phyloP scores from a whole-genome alignment of 352 stramenopile genomes.

The Phytophthora macrochlamydospora region DNA sequence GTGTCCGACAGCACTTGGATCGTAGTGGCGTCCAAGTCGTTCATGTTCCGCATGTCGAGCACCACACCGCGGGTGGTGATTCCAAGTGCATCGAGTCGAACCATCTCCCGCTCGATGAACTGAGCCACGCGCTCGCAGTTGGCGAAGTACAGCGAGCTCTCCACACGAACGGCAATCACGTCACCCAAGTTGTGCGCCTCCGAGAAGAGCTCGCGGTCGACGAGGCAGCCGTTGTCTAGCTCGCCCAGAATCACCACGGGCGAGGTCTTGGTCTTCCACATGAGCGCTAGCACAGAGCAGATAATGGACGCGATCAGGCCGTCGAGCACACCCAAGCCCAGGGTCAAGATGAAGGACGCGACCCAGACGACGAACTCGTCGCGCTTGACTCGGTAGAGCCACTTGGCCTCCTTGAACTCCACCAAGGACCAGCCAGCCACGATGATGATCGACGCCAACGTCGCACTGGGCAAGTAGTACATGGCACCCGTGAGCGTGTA shows the following conservation, averaged over 20 bases:
- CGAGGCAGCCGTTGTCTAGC: slow-evolving; percentile 41
- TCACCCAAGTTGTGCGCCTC: slow-evolving; percentile 39
- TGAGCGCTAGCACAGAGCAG: slow-evolving; percentile 56
- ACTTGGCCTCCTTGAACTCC: slow-evolving; percentile 85
- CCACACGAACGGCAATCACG: slow-evolving; percentile 52
- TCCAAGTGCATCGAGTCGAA: slow-evolving; percentile 24
- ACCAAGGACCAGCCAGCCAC: slow-evolving; percentile 88
- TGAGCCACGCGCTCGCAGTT: slow-evolving; percentile 57
- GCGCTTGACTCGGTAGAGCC: slow-evolving; percentile 69
- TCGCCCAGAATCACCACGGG: slow-evolving; percentile 47
- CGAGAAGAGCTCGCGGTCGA: slow-evolving; percentile 41
- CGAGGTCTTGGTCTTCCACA: slow-evolving; percentile 58
- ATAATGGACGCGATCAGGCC: slow-evolving; percentile 59
- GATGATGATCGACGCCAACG: slow-evolving; percentile 89
- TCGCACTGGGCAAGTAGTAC: slow-evolving; percentile 84
- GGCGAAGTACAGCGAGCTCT: slow-evolving; percentile 65
- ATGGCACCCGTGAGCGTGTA: slow-evolving; percentile 86
- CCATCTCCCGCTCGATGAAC: slow-evolving; percentile 50
- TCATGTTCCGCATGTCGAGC: slow-evolving; percentile 55
- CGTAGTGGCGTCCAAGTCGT: slow-evolving; percentile 71
- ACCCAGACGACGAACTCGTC: slow-evolving; percentile 64
- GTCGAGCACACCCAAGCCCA: slow-evolving; percentile 51
- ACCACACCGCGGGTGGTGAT: slow-evolving; percentile 47
- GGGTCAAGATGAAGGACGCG: slow-evolving; percentile 53
- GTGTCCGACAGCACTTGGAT: slow-evolving; percentile 66